Evolutionary conservation across 1,284 basidiomycete genomes (phyloP), one percentile per base, ranked within the genome.

Genomic region (Pterula multifida): DNA sequence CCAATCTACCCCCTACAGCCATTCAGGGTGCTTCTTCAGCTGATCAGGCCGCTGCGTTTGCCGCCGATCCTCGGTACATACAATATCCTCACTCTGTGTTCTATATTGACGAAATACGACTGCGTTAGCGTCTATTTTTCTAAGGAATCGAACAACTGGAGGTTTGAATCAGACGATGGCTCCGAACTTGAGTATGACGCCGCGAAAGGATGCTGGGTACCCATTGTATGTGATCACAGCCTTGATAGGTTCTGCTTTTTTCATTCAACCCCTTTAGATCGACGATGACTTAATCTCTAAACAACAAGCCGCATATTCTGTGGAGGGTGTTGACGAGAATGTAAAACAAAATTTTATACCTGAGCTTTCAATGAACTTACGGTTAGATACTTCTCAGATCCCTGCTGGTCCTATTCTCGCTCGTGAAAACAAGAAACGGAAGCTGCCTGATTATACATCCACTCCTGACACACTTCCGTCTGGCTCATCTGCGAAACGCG

Each of bases 241-340:
- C 45, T 39, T 48, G 28, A 26, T 17, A 49, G 24, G 49, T 39
- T 19, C 36, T 48, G 3, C 11, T 35, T 49, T 50, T 23, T 50
- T 50, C 47, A 52, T 36, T 57, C 50, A 49, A 60, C 49, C 36
- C 44, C 25, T 50, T 21, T 53, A 81, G 90, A 69, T 91, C 28
- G 87, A 90, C 57, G 90, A 93, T 55, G 86, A 89, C 54, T 71
- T 86, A 21, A 61, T 93, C 54, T 81, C 80, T 60, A 81, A 81
- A 32, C 93, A 97, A 63, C 94, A 96, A 67, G 90, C 89, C 2
- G 91, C 90, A 1, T 97, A 97, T 66, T 85, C 90, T 2, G 73
- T 97, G 1, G 75, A 73, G 25, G 94, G 92, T 13, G 89, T 96
- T 3, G 90, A 97, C 62, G 92, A 97, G 71, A 79, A 82, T 69